These are phyloP conservation scores for Apiospora kogelbergensis DNA, from an alignment of 2,329 filamentous ascomycete species.

Conservation along the genomic window DNA sequence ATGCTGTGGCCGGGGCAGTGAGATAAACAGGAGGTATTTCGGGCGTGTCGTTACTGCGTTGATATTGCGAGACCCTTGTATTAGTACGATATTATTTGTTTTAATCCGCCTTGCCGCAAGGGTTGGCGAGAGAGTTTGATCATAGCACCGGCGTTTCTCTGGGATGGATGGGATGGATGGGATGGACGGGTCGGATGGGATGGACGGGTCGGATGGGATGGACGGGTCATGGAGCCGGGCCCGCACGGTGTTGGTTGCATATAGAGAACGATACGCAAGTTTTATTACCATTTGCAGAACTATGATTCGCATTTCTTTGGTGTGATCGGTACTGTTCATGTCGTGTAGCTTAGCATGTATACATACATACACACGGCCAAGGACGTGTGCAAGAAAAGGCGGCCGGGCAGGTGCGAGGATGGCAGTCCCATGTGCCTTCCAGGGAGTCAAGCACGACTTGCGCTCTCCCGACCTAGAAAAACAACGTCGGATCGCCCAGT, in stretches of 20 bases:
- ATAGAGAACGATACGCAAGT: not conserved
- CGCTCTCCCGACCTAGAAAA: not conserved
- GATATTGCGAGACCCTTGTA: not conserved
- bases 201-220: not conserved
- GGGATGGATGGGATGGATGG: not conserved
- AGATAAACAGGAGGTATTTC: not conserved
- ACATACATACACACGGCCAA: too few relatives aligned
- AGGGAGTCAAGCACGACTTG: not conserved
- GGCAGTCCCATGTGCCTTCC: too few relatives aligned
- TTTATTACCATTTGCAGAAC: too few relatives aligned
- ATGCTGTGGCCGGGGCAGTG: not conserved
- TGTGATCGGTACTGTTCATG: not conserved
- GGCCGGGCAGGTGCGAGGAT: too few relatives aligned
- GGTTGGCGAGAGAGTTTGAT: not conserved
- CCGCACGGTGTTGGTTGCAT: not conserved
- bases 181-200: too few relatives aligned
- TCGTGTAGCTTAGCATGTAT: too few relatives aligned
- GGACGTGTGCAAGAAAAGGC: too few relatives aligned
- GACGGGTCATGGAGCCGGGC: not conserved
- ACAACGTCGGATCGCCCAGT: too few relatives aligned
- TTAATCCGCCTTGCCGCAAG: not conserved
- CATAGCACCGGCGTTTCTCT: constrained; percentile 1
- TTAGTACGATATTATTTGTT: not conserved
- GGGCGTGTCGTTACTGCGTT: not conserved
- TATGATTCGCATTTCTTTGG: not conserved